Percentiles rank a stretch among this genome's conserved stretches.
These are phyloP conservation scores for Yamadazyma phyllophila DNA, from an alignment of 805 yeast species.

Conservation along the genomic window DNA sequence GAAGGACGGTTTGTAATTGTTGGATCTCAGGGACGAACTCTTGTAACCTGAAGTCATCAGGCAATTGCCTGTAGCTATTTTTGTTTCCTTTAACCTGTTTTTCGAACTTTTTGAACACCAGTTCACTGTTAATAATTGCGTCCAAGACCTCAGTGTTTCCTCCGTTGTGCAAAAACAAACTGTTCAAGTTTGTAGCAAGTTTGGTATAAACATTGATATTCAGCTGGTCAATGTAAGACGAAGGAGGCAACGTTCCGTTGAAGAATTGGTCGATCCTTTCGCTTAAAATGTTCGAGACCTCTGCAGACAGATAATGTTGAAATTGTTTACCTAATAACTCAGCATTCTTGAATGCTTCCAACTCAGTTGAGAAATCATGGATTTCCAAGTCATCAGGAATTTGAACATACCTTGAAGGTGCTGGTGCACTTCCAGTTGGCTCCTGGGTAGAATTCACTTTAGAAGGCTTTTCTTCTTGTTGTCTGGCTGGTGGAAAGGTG, in stretches of 20 bases:
- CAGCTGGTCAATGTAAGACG: slow-evolving; percentile 1
- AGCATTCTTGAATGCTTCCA: slow-evolving; percentile 2
- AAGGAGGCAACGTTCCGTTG: slow-evolving; percentile 1
- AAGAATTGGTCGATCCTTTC: slow-evolving; percentile 3
- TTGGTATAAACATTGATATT: slow-evolving; percentile 9
- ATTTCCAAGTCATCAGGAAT: slow-evolving; percentile 11
- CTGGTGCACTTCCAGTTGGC: too few species aligned
- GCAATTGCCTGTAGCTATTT: slow-evolving; percentile 25
- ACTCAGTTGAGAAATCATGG: slow-evolving; percentile 10
- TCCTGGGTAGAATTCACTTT: background rate
- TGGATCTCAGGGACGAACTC: slow-evolving; percentile 31
- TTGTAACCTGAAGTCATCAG: slow-evolving; percentile 32
- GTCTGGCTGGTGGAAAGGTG: background rate
- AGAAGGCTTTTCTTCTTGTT: background rate
- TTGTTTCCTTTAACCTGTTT: background rate
- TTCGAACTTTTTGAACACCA: slow-evolving; percentile 46
- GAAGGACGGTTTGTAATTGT: slow-evolving; percentile 17
- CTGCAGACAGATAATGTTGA: background rate
- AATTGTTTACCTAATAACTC: slow-evolving; percentile 5
- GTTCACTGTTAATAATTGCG: slow-evolving; percentile 49
- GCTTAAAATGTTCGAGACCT: background rate
- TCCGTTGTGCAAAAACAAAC: slow-evolving; percentile 49
- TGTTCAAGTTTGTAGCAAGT: slow-evolving; percentile 25
- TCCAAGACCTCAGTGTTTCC: slow-evolving; percentile 61
- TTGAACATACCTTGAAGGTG: slow-evolving; percentile 3